A percentile compares a stretch with the other conserved stretches of the same genome.
phyloP scores from a whole-genome alignment of 192 early-diverging fungal species.

The Coemansia aciculifera region DNA sequence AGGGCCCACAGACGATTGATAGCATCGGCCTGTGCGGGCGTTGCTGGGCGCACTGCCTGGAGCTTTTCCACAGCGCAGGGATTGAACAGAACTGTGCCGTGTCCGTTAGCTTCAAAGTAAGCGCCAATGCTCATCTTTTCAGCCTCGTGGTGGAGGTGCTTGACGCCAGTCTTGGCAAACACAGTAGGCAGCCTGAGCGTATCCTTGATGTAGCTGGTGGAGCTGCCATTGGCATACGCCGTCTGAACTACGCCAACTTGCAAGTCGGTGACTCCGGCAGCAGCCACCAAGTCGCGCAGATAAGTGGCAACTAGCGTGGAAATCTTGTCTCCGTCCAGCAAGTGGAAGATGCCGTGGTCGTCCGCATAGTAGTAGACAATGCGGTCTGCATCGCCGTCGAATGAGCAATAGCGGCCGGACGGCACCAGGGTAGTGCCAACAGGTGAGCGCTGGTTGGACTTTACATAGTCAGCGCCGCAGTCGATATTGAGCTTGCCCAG shows the following conservation, averaged over 20 bases:
- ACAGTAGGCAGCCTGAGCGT: slow-evolving; percentile 91
- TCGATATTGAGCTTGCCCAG: slow-evolving; percentile 83
- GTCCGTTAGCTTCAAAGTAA: slow-evolving; percentile 99
- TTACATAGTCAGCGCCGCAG: slow-evolving; percentile 98
- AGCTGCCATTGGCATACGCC: slow-evolving; percentile 98
- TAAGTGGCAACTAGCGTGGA: slow-evolving; percentile 91
- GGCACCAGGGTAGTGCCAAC: slow-evolving; percentile 62
- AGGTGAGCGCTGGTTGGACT: slow-evolving; percentile 82
- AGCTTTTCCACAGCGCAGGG: slow-evolving; percentile 67
- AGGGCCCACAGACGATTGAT: slow-evolving; percentile 78
- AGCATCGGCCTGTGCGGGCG: slow-evolving; percentile 75
- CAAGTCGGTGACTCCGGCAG: slow-evolving; percentile 75
- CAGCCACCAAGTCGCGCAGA: slow-evolving; percentile 85
- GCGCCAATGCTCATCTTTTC: slow-evolving; percentile 97
- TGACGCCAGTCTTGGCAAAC: slow-evolving; percentile 96
- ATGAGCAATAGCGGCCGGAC: slow-evolving; percentile 80
- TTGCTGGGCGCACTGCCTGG: slow-evolving; percentile 44
- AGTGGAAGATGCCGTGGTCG: slow-evolving; percentile 71
- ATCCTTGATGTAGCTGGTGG: slow-evolving; percentile 89
- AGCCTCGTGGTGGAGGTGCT: slow-evolving; percentile 98
- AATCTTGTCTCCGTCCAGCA: slow-evolving; percentile 99
- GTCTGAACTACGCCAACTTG: slow-evolving; percentile 97
- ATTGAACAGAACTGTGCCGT: slow-evolving; percentile 98
- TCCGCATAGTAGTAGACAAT: slow-evolving; percentile 94
- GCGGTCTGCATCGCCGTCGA: slow-evolving; percentile 99